These are phyloP conservation scores for Aurantiochytrium sp. DNA, from an alignment of 108 stramenopile genomes.

Conservation along the genomic window DNA sequence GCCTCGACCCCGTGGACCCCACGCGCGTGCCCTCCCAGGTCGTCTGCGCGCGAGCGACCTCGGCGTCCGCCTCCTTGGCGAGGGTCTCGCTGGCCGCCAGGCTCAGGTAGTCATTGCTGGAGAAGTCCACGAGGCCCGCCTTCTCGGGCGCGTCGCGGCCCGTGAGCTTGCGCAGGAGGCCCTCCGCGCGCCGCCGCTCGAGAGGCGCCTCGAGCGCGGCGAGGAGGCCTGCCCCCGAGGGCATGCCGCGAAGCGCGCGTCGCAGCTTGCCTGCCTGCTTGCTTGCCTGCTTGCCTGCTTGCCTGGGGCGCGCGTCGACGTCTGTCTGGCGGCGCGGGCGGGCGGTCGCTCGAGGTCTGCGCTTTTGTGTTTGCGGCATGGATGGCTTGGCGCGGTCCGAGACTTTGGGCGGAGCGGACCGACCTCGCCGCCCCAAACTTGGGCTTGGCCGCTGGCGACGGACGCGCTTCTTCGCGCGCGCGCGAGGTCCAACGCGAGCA, in stretches of 20 bases:
- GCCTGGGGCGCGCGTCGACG: too few relatives aligned
- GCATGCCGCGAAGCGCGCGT: not conserved
- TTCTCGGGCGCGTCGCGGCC: constrained; percentile 35
- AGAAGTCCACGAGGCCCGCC: constrained; percentile 66
- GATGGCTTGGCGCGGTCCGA: too few relatives aligned
- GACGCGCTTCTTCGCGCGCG: too few relatives aligned
- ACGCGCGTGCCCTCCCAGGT: constrained; percentile 38
- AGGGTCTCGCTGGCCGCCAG: constrained; percentile 66
- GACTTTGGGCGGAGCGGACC: too few relatives aligned
- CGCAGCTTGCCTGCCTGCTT: not conserved
- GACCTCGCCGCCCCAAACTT: too few relatives aligned
- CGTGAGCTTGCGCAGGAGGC: not conserved
- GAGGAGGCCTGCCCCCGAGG: not conserved
- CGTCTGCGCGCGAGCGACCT: constrained; percentile 48
- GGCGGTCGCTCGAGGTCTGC: too few relatives aligned
- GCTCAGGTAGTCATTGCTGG: constrained; percentile 93
- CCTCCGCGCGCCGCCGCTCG: not conserved
- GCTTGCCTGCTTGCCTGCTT: too few relatives aligned
- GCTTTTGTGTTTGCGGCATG: too few relatives aligned
- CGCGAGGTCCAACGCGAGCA: too few relatives aligned
- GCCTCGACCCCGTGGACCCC: constrained; percentile 85
- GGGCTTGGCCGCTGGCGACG: too few relatives aligned
- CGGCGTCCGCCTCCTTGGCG: constrained; percentile 43
- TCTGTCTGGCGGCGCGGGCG: too few relatives aligned
- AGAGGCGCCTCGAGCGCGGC: not conserved